Conservation (phyloP, 208 protist species). For the Trypanosoma brucei region DNA sequence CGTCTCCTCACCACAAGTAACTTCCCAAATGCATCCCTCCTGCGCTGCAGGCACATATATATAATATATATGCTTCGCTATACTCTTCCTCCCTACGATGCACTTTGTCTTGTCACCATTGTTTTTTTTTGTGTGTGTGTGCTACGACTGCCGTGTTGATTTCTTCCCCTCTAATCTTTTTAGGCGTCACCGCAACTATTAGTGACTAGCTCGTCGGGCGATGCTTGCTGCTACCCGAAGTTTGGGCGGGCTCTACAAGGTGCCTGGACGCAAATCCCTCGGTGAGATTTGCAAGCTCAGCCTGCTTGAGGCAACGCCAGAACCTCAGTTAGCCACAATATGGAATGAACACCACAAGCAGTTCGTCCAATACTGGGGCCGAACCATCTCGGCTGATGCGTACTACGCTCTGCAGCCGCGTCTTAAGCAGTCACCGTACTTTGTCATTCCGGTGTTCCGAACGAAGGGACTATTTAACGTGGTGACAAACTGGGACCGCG, state of each 20-base stretch:
- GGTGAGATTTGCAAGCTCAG: slow-evolving; percentile 82
- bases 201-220: background rate
- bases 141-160: no score
- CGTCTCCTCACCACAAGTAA: no score
- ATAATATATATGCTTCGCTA: no score
- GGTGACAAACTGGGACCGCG: slow-evolving; percentile 87
- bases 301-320: slow-evolving; percentile 69
- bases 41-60: no score
- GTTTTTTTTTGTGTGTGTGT: no score
- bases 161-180: no score
- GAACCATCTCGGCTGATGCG: slow-evolving; percentile 67
- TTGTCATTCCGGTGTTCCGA: slow-evolving; percentile 89
- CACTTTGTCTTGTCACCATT: no score
- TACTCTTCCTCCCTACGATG: no score
- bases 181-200: no score
- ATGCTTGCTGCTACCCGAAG: slow-evolving; percentile 39
- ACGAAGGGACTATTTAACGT: slow-evolving; percentile 91
- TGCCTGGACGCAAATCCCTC: slow-evolving; percentile 80
- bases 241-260: slow-evolving; percentile 53
- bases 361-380: slow-evolving; percentile 90
- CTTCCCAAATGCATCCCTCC: no score
- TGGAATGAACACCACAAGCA: slow-evolving; percentile 87
- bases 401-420: slow-evolving; percentile 83
- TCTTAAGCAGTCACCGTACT: slow-evolving; percentile 78
- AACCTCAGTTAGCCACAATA: slow-evolving; percentile 71